phyloP scores from a whole-genome alignment of 352 stramenopile genomes.

The Globisporangium iwayamae region DNA sequence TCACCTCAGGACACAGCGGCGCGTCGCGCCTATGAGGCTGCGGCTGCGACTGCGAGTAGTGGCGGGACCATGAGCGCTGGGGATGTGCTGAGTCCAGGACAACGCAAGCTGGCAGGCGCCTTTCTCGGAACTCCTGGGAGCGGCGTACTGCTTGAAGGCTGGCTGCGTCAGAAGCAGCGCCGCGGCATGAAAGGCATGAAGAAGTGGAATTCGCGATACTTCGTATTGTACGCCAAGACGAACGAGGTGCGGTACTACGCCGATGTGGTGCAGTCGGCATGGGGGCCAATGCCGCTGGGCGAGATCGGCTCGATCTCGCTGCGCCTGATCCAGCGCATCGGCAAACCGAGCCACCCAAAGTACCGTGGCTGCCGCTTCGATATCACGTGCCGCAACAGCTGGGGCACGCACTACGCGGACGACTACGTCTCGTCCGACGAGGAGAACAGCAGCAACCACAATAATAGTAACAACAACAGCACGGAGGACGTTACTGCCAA shows the following conservation, averaged over 20 bases:
- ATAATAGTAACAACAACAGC: slow-evolving; percentile 19
- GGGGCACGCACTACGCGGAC: slow-evolving; percentile 73
- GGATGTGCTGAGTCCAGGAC: slow-evolving; percentile 36
- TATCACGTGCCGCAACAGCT: slow-evolving; percentile 79
- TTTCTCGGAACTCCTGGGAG: slow-evolving; percentile 51
- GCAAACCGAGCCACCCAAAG: slow-evolving; percentile 73
- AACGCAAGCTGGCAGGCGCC: slow-evolving; percentile 49
- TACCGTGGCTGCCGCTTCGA: slow-evolving; percentile 83
- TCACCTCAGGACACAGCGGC: slow-evolving; percentile 13
- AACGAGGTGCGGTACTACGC: slow-evolving; percentile 81
- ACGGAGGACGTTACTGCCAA: slow-evolving; percentile 17
- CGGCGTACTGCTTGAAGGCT: slow-evolving; percentile 74
- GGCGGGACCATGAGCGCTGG: not conserved
- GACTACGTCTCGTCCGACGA: slow-evolving; percentile 79
- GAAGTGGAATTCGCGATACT: slow-evolving; percentile 84
- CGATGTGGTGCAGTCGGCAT: slow-evolving; percentile 74
- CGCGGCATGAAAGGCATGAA: slow-evolving; percentile 77
- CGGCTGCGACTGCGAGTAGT: slow-evolving; percentile 11
- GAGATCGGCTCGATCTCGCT: slow-evolving; percentile 80
- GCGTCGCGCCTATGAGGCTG: slow-evolving; percentile 23
- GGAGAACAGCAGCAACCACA: slow-evolving; percentile 37
- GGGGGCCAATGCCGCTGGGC: slow-evolving; percentile 65
- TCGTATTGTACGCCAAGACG: slow-evolving; percentile 68
- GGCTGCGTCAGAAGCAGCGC: slow-evolving; percentile 78
- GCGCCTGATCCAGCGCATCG: slow-evolving; percentile 77